Conservation (phyloP, 306 rosid genomes). For the Leucaena leucocephala region DNA sequence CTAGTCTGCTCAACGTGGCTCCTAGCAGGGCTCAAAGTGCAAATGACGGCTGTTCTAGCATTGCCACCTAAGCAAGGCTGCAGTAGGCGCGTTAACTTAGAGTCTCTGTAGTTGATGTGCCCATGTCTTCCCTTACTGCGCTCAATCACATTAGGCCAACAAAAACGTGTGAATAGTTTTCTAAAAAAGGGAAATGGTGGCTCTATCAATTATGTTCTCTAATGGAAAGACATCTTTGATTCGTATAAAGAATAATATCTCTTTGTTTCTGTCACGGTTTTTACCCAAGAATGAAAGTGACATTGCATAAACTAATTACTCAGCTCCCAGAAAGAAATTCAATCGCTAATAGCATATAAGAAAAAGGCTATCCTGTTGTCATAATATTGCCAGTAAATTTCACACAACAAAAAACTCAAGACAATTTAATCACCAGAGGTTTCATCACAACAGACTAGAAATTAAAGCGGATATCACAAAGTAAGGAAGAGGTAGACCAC, state of each 20-base stretch:
- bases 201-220: conserved; percentile 23
- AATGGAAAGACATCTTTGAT: background rate
- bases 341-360: conserved; percentile 8
- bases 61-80: conserved; percentile 98
- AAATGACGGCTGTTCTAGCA: conserved; percentile 97
- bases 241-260: conserved; percentile 21
- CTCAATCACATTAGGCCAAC: conserved; percentile 36
- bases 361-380: conserved; percentile 1
- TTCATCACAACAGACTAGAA: background rate
- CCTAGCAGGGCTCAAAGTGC: conserved; percentile 98
- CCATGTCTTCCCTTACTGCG: conserved; percentile 93
- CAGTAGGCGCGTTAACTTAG: conserved; percentile 92
- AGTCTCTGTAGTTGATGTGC: conserved; percentile 95
- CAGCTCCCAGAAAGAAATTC: conserved; percentile 1
- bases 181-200: background rate
- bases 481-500: conserved; percentile 56
- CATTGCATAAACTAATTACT: conserved; percentile 1
- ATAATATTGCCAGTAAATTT: background rate
- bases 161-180: conserved; percentile 15
- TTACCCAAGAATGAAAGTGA: conserved; percentile 17
- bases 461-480: conserved; percentile 25
- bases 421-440: conserved; percentile 14
- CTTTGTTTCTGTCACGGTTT: conserved; percentile 10
- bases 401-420: conserved; percentile 25
- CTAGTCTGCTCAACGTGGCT: conserved; percentile 97